A percentile compares a stretch with the other conserved stretches of the same genome.
phyloP scores from a whole-genome alignment of 1,284 basidiomycete species.

The Microbotryum scabiosae region DNA sequence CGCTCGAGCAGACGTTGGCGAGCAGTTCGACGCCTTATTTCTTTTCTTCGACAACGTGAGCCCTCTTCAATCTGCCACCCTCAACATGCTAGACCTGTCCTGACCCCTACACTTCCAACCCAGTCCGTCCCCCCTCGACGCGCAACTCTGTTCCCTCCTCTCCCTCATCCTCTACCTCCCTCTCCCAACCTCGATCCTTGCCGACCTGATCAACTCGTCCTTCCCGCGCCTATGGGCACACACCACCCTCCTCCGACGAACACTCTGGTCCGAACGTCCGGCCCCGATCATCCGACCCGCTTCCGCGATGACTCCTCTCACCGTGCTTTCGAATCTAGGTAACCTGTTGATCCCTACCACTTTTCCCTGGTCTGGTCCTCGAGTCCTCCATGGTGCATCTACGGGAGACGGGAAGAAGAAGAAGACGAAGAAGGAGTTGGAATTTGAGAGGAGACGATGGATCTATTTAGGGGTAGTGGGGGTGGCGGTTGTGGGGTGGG shows the following conservation, averaged over 20 bases:
- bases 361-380: background rate
- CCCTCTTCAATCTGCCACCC: background rate
- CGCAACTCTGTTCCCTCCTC: constrained; percentile 40
- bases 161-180: constrained; percentile 38
- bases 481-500: constrained; percentile 20
- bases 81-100: background rate
- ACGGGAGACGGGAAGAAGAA: background rate
- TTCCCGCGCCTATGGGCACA: constrained; percentile 30
- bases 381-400: background rate
- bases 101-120: background rate
- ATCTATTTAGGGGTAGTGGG: constrained; percentile 12
- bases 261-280: constrained; percentile 14
- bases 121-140: constrained; percentile 39
- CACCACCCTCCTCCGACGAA: constrained; percentile 25
- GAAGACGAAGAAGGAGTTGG: constrained; percentile 2
- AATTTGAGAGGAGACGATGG: constrained; percentile 13
- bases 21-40: constrained; percentile 22
- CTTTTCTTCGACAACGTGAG: constrained; percentile 21
- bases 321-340: background rate
- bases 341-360: background rate
- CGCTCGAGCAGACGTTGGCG: constrained; percentile 26
- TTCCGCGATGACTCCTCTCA: background rate
- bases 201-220: constrained; percentile 36
- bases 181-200: constrained; percentile 39
- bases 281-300: background rate